phyloP scores from a whole-genome alignment of 148 eudicot genomes.

The Rhododendron mucronatum region DNA sequence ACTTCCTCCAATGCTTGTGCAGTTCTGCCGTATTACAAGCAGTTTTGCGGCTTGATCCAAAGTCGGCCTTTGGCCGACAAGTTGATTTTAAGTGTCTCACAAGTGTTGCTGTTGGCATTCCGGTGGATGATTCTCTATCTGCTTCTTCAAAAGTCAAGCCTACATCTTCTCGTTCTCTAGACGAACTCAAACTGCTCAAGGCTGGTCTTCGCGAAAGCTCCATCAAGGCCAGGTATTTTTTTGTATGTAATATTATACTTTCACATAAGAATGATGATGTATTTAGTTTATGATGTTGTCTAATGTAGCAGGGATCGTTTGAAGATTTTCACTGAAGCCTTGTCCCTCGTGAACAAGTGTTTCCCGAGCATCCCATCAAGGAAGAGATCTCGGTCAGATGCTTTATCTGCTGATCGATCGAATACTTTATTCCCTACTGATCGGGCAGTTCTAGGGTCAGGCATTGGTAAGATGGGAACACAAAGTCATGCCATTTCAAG shows the following conservation, averaged over 20 bases:
- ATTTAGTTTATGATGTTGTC: slow-evolving; percentile 6
- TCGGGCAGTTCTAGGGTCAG: slow-evolving; percentile 38
- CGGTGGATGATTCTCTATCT: slow-evolving; percentile 44
- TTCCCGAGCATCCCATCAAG: slow-evolving; percentile 58
- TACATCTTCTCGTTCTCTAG: slow-evolving; percentile 27
- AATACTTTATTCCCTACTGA: slow-evolving; percentile 26
- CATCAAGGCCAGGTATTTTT: slow-evolving; percentile 48
- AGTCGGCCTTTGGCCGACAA: slow-evolving; percentile 26
- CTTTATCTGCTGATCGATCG: slow-evolving; percentile 38
- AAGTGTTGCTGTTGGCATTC: slow-evolving; percentile 42
- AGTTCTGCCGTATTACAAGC: slow-evolving; percentile 43
- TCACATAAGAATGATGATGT: neutral
- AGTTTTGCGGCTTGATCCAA: slow-evolving; percentile 48
- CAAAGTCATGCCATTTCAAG: slow-evolving; percentile 30
- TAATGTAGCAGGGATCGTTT: slow-evolving; percentile 46
- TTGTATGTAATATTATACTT: neutral
- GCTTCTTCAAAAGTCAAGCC: slow-evolving; percentile 40
- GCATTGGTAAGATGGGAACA: slow-evolving; percentile 40
- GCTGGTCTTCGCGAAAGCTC: slow-evolving; percentile 43
- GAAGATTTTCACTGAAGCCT: slow-evolving; percentile 43
- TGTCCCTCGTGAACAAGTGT: slow-evolving; percentile 45
- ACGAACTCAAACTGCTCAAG: slow-evolving; percentile 46
- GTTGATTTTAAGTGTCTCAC: slow-evolving; percentile 43
- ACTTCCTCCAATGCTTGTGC: slow-evolving; percentile 44
- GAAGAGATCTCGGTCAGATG: slow-evolving; percentile 52